Evolutionary conservation across 805 yeast species (phyloP), one percentile per base, ranked within the genome.

Genomic region (Cyberlindnera suaveolens): DNA sequence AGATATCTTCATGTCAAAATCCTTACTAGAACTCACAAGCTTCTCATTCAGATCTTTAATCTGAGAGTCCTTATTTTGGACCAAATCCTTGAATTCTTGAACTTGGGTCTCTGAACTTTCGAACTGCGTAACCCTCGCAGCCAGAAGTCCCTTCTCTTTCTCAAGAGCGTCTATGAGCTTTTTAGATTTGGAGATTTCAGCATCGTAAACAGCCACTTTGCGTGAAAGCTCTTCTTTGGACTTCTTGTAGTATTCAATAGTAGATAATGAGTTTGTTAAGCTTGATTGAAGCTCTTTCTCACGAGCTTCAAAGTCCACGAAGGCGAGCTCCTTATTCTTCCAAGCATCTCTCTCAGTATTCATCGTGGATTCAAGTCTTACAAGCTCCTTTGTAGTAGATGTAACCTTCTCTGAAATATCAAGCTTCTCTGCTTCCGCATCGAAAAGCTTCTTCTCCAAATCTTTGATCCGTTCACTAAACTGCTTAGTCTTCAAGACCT

Each of bases 401-500:
- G 55, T 46, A 31, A 61, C 52, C 20, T 63, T 55, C 14, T 58
- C 52, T 1, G 64, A 52, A 7, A 62, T 59, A 7, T 48, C 47
- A 15, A 50, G 44, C 42, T 61, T 61, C 15, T 65, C 64, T 8
- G 46, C 47, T 36, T 66, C 70, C 6, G 62, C 43, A 3, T 67
- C 65, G 33, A 62, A 59, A 3, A 81, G 58, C 38, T 74, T 72
- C 1, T 58, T 53, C 42, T 78, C 82, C 33, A 83, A 62, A 2
- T 64, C 54, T 36, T 72, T 71, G 19, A 87, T 64, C 44, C 82
- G 76, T 19, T 77, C 78, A 44, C 75, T 74, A 46, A 80, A 66
- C 43, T 73, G 76, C 44, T 76, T 77, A 4, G 78, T 69, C 55
- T 78, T 82, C 34, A 75, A 64, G 5, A 78, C 74, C 44, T 79